Percentiles rank a stretch among this genome's conserved stretches.
Conservation (phyloP, 768 basidiomycete species). For the Mycena pura region DNA sequence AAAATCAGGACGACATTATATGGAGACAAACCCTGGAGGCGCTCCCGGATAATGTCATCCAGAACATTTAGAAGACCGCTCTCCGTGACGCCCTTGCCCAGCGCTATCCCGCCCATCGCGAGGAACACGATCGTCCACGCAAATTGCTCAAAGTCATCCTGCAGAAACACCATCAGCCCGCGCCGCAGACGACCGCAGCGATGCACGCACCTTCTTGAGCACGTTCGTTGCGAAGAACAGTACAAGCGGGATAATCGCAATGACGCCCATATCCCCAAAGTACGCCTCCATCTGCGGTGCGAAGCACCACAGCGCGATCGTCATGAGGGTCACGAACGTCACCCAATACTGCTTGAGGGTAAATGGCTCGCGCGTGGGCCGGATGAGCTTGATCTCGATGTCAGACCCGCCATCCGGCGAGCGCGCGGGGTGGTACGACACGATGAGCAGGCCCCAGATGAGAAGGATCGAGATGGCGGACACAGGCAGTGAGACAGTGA, state of each 20-base stretch:
- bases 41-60: constrained; percentile 62
- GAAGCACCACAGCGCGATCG: constrained; percentile 90
- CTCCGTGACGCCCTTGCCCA: constrained; percentile 91
- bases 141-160: constrained; percentile 97
- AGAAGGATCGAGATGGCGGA: constrained; percentile 83
- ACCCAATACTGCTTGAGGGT: constrained; percentile 92
- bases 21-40: constrained; percentile 67
- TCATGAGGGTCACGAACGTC: constrained; percentile 77
- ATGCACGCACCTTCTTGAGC: constrained; percentile 78
- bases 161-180: constrained; percentile 11
- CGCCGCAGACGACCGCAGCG: not conserved
- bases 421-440: constrained; percentile 78
- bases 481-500: constrained; percentile 91
- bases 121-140: constrained; percentile 95
- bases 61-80: constrained; percentile 87
- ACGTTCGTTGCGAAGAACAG: constrained; percentile 95
- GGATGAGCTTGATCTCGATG: constrained; percentile 84
- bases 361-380: constrained; percentile 83
- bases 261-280: constrained; percentile 97
- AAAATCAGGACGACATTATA: constrained; percentile 78
- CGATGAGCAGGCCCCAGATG: constrained; percentile 90
- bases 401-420: constrained; percentile 77
- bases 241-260: constrained; percentile 91
- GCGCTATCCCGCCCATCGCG: constrained; percentile 97
- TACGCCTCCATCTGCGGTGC: constrained; percentile 76